Evolutionary conservation across 2,329 filamentous ascomycete genomes (phyloP).

Genomic region (Cladophialophora chaetospira): DNA sequence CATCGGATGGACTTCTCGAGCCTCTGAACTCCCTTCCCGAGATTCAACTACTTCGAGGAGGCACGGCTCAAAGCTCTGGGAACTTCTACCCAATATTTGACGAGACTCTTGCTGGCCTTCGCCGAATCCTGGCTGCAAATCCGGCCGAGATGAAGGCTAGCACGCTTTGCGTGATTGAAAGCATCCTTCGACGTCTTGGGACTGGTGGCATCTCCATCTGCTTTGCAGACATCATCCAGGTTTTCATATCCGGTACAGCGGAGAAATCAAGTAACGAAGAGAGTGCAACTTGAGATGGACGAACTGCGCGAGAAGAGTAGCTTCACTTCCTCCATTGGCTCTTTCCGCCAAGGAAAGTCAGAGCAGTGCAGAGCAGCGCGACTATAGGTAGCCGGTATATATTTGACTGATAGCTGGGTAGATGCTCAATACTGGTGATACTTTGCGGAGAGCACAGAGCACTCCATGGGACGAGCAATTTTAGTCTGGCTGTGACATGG

Average conservation of each 20-base stretch:
- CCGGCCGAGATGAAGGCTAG: slow-evolving; percentile 20
- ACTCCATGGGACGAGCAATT: too few species aligned
- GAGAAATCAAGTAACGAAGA: not conserved
- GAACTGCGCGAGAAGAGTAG: too few species aligned
- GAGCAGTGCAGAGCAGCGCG: too few species aligned
- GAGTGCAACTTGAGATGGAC: slow-evolving; percentile 24
- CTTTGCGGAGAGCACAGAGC: too few species aligned
- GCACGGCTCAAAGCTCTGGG: not conserved
- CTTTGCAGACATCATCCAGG: slow-evolving; percentile 24
- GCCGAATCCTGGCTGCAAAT: slow-evolving; percentile 12
- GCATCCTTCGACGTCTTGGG: slow-evolving; percentile 14
- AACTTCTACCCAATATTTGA: slow-evolving; percentile 8
- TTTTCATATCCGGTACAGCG: slow-evolving; percentile 13
- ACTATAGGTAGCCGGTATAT: too few species aligned
- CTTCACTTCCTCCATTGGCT: too few species aligned
- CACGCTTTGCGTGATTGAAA: slow-evolving; percentile 20
- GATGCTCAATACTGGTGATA: too few species aligned
- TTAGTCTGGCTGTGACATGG: too few species aligned
- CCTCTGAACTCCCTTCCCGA: slow-evolving; percentile 8
- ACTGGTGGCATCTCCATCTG: slow-evolving; percentile 16
- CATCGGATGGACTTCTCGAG: not conserved
- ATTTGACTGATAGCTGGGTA: too few species aligned
- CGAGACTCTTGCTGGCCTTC: slow-evolving; percentile 10
- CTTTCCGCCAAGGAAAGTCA: too few species aligned
- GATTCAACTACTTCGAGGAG: slow-evolving; percentile 8